Evolutionary conservation across 1,284 basidiomycete genomes (phyloP), one percentile per base, ranked within the genome.

Genomic region (Ceratobasidium sp.): DNA sequence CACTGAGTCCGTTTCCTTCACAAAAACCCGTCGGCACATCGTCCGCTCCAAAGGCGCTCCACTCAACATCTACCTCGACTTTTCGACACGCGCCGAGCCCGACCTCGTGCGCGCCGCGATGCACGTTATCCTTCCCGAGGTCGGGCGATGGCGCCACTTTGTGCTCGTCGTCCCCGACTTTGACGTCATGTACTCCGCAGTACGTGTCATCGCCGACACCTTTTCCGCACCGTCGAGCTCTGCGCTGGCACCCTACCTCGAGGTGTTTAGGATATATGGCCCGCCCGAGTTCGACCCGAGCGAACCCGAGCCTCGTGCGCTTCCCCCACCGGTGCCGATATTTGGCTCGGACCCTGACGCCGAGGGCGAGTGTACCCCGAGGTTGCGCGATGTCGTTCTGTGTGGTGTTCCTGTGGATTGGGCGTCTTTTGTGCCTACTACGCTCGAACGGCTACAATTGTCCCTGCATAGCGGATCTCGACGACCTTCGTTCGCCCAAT

Each of bases 241-340:
- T 9, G 56, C 41, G 7, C 17, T 45, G 19, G 67, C 67, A 3
- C 44, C 44, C 41, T 44, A 45, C n/a, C 44, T 72, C 31, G 56
- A 72, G 36, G 67, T 72, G 24, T 24, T 72, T 8, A 41, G 67
- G 24, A 15, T 72, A 44, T 72, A 72, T 29, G 67, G 67, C 27
- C 67, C 67, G 17, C 67, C 67, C 41, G 67, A 72, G 45, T 72
- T 72, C 36, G 67, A 72, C 45, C 67, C 67, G 14, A 59, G 56
- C 1, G 24, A 72, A 45, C 67, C 67, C 45, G 67, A 72, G 45
- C 67, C 67, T 7, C 22, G 54, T 9, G 44, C 45, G 47, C 31
- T 72, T 44, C 67, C 67, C 4, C 17, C 31, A 15, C 67, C 67
- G 2, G 60, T 72, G n/a, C 56, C 67, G 0, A 9, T 72, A 17